Conservation (phyloP, 2,329 filamentous ascomycete species). For the Hypocreales sp. region DNA sequence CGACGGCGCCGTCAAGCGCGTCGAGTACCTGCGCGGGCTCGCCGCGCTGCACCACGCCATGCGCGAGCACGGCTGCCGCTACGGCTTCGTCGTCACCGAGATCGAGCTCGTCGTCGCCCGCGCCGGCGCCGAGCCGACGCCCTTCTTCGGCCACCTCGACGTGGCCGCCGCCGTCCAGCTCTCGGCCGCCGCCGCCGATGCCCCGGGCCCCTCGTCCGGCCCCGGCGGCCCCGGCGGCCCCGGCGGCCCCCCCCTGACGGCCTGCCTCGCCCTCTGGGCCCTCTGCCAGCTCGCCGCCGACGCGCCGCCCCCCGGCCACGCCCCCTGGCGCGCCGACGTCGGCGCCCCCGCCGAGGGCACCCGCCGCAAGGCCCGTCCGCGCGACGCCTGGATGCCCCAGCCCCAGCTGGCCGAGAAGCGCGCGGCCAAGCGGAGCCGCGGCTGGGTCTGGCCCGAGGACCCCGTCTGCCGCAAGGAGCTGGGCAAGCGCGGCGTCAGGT, state of each 20-base stretch:
- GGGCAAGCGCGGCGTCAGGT: slow-evolving; percentile 47
- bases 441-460: slow-evolving; percentile 66
- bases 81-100: slow-evolving; percentile 92
- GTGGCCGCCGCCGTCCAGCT: slow-evolving; percentile 48
- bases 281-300: slow-evolving; percentile 56
- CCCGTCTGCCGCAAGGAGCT: slow-evolving; percentile 56
- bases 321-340: slow-evolving; percentile 53
- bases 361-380: slow-evolving; percentile 50
- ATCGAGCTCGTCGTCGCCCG: slow-evolving; percentile 88
- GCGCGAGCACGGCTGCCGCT: slow-evolving; percentile 85
- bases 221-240: slow-evolving; percentile 11
- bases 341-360: slow-evolving; percentile 61
- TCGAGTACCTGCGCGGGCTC: slow-evolving; percentile 78
- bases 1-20: slow-evolving; percentile 69
- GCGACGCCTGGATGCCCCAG: slow-evolving; percentile 63
- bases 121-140: slow-evolving; percentile 54
- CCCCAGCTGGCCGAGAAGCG: slow-evolving; percentile 60
- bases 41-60: slow-evolving; percentile 79
- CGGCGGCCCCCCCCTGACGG: slow-evolving; percentile 41
- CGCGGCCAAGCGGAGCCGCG: slow-evolving; percentile 56
- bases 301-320: slow-evolving; percentile 36
- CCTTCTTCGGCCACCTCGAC: slow-evolving; percentile 83
- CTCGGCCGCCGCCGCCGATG: too few relatives aligned
- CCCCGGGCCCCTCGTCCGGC: too few relatives aligned
- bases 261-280: slow-evolving; percentile 62